phyloP scores from a whole-genome alignment of 257 asterid genomes.

The Solanum infundibuliforme region DNA sequence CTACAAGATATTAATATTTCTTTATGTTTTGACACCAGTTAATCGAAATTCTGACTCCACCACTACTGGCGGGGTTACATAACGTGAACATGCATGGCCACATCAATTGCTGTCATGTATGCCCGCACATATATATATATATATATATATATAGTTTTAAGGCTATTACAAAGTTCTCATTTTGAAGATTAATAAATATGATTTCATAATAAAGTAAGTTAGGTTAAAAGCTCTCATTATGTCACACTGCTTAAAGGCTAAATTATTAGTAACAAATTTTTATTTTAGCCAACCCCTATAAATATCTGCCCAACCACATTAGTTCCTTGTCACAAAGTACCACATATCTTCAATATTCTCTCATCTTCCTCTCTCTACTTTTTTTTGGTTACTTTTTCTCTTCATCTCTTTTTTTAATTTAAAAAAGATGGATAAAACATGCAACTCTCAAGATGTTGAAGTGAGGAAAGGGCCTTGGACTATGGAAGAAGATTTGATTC shows the following conservation, averaged over 20 bases:
- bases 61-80: background rate
- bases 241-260: slow-evolving; percentile 20
- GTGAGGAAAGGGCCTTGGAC: slow-evolving; percentile 99
- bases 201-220: slow-evolving; percentile 30
- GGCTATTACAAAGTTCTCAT: background rate
- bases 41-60: background rate
- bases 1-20: no score
- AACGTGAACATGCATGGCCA: slow-evolving; percentile 4
- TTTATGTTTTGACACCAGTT: no score
- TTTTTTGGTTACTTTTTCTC: background rate
- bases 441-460: slow-evolving; percentile 75
- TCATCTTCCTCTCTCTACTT: background rate
- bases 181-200: background rate
- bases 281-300: slow-evolving; percentile 38
- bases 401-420: background rate
- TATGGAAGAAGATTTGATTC: slow-evolving; percentile 93
- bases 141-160: background rate
- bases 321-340: slow-evolving; percentile 19
- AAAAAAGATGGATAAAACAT: slow-evolving; percentile 56
- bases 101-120: background rate
- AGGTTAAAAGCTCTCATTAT: slow-evolving; percentile 37
- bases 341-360: background rate
- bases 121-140: background rate
- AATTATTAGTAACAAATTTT: slow-evolving; percentile 10
- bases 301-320: slow-evolving; percentile 44